These are phyloP conservation scores for Acrocalymma vagum DNA, from an alignment of 2,329 filamentous ascomycete genomes.

Conservation along the genomic window DNA sequence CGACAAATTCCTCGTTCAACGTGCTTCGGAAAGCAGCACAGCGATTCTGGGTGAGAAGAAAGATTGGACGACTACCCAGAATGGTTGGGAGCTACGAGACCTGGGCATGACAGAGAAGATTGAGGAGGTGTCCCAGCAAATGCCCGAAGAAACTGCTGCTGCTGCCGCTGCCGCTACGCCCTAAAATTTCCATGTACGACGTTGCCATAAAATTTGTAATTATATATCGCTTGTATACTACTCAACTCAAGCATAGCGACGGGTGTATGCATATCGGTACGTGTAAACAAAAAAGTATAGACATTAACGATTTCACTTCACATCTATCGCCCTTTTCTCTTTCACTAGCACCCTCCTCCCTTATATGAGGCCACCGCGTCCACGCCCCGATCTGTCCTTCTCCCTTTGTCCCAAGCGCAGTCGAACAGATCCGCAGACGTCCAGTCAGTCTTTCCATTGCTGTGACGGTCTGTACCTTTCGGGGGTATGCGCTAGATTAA, in stretches of 20 bases:
- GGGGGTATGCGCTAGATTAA: conserved; percentile 34
- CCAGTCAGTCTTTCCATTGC: conserved; percentile 28
- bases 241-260: conserved; percentile 28
- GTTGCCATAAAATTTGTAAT: too few relatives aligned
- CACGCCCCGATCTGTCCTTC: conserved; percentile 4
- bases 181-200: conserved; percentile 8
- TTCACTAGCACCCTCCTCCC: conserved; percentile 3
- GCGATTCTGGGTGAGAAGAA: conserved; percentile 86
- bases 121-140: conserved; percentile 29
- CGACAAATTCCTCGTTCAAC: conserved; percentile 80
- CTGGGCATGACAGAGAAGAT: conserved; percentile 66
- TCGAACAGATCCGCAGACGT: conserved; percentile 40
- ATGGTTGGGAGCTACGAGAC: conserved; percentile 79
- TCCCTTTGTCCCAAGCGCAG: conserved; percentile 30
- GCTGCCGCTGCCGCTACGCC: conserved; percentile 15
- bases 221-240: conserved; percentile 30
- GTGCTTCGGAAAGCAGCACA: conserved; percentile 68
- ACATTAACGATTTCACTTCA: neutral
- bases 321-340: conserved; percentile 6
- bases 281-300: conserved; percentile 1
- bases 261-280: conserved; percentile 11
- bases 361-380: neutral
- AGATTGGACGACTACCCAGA: conserved; percentile 69
- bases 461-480: conserved; percentile 28
- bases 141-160: conserved; percentile 25